phyloP scores from a whole-genome alignment of 441 rosid species.

The Corymbia calophylla region DNA sequence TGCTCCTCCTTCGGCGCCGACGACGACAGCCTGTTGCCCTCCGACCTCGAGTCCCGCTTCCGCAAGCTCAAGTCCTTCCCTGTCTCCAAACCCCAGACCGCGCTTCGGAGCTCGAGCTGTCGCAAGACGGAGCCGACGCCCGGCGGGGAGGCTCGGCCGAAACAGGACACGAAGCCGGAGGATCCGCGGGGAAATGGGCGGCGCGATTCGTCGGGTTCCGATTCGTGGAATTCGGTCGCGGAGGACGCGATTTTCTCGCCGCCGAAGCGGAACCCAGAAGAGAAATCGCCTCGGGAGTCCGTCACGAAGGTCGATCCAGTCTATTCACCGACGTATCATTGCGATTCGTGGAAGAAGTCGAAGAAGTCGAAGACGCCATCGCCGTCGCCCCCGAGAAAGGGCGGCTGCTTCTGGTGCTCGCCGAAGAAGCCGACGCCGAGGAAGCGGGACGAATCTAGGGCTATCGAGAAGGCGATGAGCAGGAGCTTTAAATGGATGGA shows the following conservation, averaged over 20 bases:
- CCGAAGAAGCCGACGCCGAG: constrained; percentile 27
- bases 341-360: constrained; percentile 14
- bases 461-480: neutral
- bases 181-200: neutral
- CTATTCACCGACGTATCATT: constrained; percentile 14
- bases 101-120: constrained; percentile 13
- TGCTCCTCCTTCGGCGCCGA: constrained; percentile 35
- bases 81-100: neutral
- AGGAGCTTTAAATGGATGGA: constrained; percentile 19
- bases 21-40: constrained; percentile 42
- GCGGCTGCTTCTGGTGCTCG: constrained; percentile 67
- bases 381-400: constrained; percentile 44
- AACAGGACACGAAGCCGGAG: neutral
- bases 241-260: constrained; percentile 1
- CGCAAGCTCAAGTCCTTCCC: constrained; percentile 72
- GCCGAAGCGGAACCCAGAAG: neutral
- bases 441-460: constrained; percentile 24
- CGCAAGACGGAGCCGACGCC: neutral
- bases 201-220: neutral
- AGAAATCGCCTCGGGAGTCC: constrained; percentile 9
- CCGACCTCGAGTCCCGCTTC: constrained; percentile 69
- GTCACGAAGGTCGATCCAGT: constrained; percentile 5
- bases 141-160: neutral
- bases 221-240: neutral
- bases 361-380: neutral